phyloP scores from a whole-genome alignment of 495 filamentous ascomycete genomes.

The Lepraria neglecta region DNA sequence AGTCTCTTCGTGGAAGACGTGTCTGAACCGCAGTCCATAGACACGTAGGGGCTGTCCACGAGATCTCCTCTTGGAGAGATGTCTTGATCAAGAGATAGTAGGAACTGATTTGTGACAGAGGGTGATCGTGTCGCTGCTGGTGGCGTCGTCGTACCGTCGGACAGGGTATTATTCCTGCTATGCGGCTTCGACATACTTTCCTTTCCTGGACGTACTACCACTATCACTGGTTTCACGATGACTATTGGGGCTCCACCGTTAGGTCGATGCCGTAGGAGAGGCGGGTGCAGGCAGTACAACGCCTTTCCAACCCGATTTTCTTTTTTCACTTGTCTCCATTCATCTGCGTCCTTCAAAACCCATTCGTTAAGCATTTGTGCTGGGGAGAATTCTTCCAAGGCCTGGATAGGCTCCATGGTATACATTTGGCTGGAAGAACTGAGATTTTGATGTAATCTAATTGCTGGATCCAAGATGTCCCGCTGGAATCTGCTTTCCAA shows the following conservation, averaged over 20 bases:
- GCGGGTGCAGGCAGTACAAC: slow-evolving; percentile 8
- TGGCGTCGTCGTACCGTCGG: not conserved
- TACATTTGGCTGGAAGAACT: not conserved
- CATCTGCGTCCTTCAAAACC: not conserved
- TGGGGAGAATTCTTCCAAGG: not conserved
- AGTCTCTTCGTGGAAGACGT: not conserved
- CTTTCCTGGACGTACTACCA: not conserved
- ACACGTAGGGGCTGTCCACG: not conserved
- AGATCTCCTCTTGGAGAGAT: not conserved
- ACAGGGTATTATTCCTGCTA: no score
- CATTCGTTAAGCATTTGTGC: not conserved
- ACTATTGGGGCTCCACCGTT: not conserved
- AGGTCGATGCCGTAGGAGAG: not conserved
- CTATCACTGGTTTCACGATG: not conserved
- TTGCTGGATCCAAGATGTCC: not conserved
- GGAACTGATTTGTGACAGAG: not conserved
- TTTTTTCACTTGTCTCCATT: not conserved
- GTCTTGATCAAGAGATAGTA: not conserved
- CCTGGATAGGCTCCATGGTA: not conserved
- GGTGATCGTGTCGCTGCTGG: not conserved
- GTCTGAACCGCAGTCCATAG: not conserved
- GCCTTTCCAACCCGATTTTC: not conserved
- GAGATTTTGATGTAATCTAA: not conserved
- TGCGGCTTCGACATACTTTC: not conserved
- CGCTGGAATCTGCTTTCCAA: not conserved